Conservation (phyloP, 2,329 filamentous ascomycete species). For the Albophoma yamanashiensis region DNA sequence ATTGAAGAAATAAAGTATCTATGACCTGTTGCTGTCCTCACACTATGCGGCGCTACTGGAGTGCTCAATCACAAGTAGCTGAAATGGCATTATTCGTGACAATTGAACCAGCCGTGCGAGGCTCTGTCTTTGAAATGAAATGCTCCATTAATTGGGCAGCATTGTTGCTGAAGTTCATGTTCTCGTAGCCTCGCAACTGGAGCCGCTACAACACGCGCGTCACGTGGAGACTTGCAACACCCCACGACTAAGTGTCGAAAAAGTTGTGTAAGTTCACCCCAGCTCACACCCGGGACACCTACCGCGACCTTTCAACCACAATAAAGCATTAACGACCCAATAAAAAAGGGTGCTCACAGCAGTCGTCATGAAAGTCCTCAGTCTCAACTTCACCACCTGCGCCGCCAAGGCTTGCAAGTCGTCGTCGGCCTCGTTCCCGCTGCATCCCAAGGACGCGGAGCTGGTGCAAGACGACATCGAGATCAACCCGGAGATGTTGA, state of each 20-base stretch:
- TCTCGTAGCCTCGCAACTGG: background rate
- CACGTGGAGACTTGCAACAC: constrained; percentile 4
- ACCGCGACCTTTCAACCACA: background rate
- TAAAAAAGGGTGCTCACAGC: background rate
- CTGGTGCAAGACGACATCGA: constrained; percentile 81
- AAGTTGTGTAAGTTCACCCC: constrained; percentile 16
- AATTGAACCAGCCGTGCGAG: background rate
- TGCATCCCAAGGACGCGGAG: constrained; percentile 87
- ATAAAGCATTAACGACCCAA: background rate
- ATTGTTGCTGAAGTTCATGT: background rate
- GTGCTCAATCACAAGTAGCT: background rate
- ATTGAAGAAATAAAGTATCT: constrained; percentile 2
- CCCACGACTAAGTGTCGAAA: constrained; percentile 12
- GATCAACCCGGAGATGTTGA: constrained; percentile 68
- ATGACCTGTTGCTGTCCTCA: background rate
- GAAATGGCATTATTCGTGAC: background rate
- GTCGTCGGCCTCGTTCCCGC: constrained; percentile 67
- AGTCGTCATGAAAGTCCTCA: constrained; percentile 76
- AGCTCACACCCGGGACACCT: background rate
- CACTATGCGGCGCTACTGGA: background rate
- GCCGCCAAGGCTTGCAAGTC: constrained; percentile 91
- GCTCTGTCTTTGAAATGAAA: background rate
- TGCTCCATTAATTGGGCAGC: background rate
- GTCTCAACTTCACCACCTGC: constrained; percentile 93
- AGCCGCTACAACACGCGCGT: background rate